Evolutionary conservation across 129 eudicot genomes (phyloP).

Genomic region (Flaveria brownii): DNA sequence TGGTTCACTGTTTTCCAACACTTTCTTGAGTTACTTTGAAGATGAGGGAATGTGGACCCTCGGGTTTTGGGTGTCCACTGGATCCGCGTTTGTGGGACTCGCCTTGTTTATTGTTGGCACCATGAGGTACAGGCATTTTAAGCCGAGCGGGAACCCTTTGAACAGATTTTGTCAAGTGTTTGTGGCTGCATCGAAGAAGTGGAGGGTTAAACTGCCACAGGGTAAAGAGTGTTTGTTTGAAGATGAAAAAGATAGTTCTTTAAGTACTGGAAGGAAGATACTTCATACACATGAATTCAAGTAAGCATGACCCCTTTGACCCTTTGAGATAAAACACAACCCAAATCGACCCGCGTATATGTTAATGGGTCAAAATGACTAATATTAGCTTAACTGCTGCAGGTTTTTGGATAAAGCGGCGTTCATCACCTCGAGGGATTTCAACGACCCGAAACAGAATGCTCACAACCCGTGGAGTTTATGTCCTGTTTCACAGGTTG

Average conservation of each 20-base stretch:
- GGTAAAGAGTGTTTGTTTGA: slow-evolving; percentile 56
- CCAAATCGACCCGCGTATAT: not conserved
- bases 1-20: slow-evolving; percentile 85
- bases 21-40: slow-evolving; percentile 75
- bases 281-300: slow-evolving; percentile 87
- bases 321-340: not conserved
- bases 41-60: slow-evolving; percentile 88
- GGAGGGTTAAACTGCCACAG: slow-evolving; percentile 47
- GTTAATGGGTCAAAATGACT: slow-evolving; percentile 8
- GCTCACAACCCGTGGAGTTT: slow-evolving; percentile 65
- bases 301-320: slow-evolving; percentile 43
- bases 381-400: slow-evolving; percentile 1
- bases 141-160: slow-evolving; percentile 88
- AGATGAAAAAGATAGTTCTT: slow-evolving; percentile 43
- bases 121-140: slow-evolving; percentile 74
- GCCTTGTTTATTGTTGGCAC: slow-evolving; percentile 77
- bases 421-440: slow-evolving; percentile 58
- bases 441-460: slow-evolving; percentile 39
- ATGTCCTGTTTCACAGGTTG: slow-evolving; percentile 83
- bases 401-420: slow-evolving; percentile 96
- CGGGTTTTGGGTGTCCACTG: slow-evolving; percentile 86
- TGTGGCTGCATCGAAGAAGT: slow-evolving; percentile 75
- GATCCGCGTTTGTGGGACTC: slow-evolving; percentile 66
- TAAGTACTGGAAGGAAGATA: slow-evolving; percentile 53
- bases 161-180: slow-evolving; percentile 82